These are phyloP conservation scores for Bacterosira constricta DNA, from an alignment of 108 stramenopile species.

Conservation along the genomic window DNA sequence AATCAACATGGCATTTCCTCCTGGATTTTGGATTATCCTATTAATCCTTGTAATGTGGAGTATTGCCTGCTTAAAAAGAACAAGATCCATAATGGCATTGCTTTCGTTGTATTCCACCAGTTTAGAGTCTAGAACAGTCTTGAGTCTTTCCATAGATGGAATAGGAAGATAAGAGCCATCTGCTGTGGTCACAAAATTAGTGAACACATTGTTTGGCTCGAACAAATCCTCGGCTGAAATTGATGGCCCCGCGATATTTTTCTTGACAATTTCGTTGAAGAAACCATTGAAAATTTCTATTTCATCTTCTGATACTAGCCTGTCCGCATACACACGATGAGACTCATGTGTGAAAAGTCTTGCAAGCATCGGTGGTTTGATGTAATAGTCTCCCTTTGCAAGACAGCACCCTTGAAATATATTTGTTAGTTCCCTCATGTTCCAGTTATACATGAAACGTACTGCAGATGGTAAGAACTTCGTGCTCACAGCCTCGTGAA, in stretches of 20 bases:
- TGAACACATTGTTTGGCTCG: conserved; percentile 64
- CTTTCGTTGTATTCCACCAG: conserved; percentile 88
- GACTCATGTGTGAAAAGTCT: conserved; percentile 87
- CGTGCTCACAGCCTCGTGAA: conserved; percentile 72
- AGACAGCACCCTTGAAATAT: conserved; percentile 86
- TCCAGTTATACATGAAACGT: conserved; percentile 94
- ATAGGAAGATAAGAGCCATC: conserved; percentile 66
- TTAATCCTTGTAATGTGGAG: conserved; percentile 85
- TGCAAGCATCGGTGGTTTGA: conserved; percentile 55
- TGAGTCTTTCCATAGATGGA: conserved; percentile 56
- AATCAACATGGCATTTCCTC: conserved; percentile 89
- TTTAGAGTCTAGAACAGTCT: conserved; percentile 62
- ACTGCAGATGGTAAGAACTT: conserved; percentile 88
- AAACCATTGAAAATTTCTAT: conserved; percentile 49
- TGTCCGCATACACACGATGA: conserved; percentile 81
- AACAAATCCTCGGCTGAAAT: conserved; percentile 33
- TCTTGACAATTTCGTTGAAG: conserved; percentile 59
- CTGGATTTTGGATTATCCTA: conserved; percentile 85
- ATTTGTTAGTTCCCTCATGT: conserved; percentile 90
- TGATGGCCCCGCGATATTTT: conserved; percentile 24
- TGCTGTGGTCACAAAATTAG: conserved; percentile 68
- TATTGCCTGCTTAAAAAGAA: conserved; percentile 89
- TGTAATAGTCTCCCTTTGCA: conserved; percentile 62
- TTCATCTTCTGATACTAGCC: conserved; percentile 72
- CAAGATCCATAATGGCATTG: conserved; percentile 90